A percentile compares a stretch with the other conserved stretches of the same genome.
Conservation (phyloP, 2,329 filamentous ascomycete genomes). For the Harringtonia lauricola region DNA sequence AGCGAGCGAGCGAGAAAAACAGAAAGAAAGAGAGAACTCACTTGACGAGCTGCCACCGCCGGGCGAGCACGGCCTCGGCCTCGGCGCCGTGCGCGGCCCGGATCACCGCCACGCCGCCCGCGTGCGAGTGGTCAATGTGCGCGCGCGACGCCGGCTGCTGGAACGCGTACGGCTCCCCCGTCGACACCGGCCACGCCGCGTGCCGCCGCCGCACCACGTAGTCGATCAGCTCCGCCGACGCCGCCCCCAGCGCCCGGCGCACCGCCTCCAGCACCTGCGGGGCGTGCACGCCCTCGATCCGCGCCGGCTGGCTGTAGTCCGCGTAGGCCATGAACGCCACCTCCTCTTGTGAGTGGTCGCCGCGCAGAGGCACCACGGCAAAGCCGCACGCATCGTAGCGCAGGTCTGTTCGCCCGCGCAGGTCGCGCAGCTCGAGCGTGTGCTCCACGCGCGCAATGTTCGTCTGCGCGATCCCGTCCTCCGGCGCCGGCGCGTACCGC, state of each 20-base stretch:
- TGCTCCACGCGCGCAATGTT: conserved; percentile 11
- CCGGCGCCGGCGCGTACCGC: conserved; percentile 8
- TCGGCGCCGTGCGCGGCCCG: conserved; percentile 32
- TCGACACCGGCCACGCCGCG: conserved; percentile 9
- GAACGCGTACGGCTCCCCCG: conserved; percentile 7
- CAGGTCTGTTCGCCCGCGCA: conserved; percentile 5
- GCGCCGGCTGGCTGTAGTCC: conserved; percentile 2
- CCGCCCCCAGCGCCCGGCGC: conserved; percentile 3
- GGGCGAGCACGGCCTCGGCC: neutral
- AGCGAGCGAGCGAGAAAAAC: neutral
- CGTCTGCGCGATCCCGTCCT: conserved; percentile 9
- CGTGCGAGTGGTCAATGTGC: conserved; percentile 18
- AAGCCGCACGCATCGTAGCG: conserved; percentile 9
- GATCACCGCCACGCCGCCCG: conserved; percentile 37
- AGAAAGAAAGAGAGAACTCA: neutral
- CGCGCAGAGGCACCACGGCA: neutral
- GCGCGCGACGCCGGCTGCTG: conserved; percentile 11
- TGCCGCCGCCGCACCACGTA: conserved; percentile 12
- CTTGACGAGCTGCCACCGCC: conserved; percentile 9
- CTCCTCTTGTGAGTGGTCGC: neutral
- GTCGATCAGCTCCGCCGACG: conserved; percentile 11
- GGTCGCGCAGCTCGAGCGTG: conserved; percentile 3
- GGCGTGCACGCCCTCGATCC: conserved; percentile 6
- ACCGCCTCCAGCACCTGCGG: conserved; percentile 7
- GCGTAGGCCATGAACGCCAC: conserved; percentile 1